phyloP scores from a whole-genome alignment of 352 stramenopile species.

The Phytophthora chlamydospora region DNA sequence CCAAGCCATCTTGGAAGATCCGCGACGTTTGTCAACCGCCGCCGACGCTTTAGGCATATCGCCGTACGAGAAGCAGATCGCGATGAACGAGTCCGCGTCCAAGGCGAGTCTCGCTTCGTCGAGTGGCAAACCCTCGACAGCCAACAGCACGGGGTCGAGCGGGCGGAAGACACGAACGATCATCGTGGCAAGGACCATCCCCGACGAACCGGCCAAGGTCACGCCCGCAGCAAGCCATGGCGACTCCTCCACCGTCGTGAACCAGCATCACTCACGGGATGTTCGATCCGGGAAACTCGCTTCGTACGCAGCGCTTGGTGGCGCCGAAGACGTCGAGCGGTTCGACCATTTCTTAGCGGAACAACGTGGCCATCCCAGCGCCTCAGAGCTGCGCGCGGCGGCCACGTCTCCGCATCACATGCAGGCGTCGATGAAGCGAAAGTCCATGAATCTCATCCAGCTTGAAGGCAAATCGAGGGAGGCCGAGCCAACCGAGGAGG shows the following conservation, averaged over 20 bases:
- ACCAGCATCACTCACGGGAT: conserved; percentile 34
- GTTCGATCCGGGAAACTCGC: conserved; percentile 48
- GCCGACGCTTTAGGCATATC: conserved; percentile 18
- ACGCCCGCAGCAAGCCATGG: conserved; percentile 8
- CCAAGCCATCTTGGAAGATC: conserved; percentile 36
- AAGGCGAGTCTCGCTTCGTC: conserved; percentile 42
- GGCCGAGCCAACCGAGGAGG: conserved; percentile 1
- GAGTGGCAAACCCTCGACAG: conserved; percentile 41
- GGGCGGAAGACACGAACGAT: conserved; percentile 55
- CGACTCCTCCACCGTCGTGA: conserved; percentile 8
- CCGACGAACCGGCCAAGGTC: conserved; percentile 19
- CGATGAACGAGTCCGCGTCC: conserved; percentile 54
- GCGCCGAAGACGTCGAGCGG: conserved; percentile 55
- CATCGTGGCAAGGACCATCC: conserved; percentile 54
- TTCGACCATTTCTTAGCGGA: conserved; percentile 67
- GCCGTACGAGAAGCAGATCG: not conserved
- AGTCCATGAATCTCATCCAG: conserved; percentile 38
- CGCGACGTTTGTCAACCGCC: conserved; percentile 29
- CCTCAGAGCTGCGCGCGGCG: conserved; percentile 35
- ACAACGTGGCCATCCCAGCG: conserved; percentile 36
- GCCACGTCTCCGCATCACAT: conserved; percentile 29
- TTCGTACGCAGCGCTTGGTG: conserved; percentile 69
- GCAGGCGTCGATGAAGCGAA: conserved; percentile 44
- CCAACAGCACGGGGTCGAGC: conserved; percentile 26
- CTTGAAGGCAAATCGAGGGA: conserved; percentile 10